A percentile compares a stretch with the other conserved stretches of the same genome.
These are phyloP conservation scores for Dianthus caryophyllus DNA, from an alignment of 148 eudicot genomes.

Conservation along the genomic window DNA sequence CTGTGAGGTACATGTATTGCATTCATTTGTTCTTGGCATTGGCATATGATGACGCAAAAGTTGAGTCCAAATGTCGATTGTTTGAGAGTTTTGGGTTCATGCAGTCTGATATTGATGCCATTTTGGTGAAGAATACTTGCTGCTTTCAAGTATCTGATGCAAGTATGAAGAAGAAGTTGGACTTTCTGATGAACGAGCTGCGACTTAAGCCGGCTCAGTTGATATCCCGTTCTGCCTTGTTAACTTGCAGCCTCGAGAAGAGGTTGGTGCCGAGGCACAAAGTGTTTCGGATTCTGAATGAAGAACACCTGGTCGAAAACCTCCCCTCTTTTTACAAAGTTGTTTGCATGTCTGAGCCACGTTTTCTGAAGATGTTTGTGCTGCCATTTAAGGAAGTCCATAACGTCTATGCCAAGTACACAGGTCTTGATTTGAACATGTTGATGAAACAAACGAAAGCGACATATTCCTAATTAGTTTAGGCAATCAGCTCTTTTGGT, in stretches of 20 bases:
- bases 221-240: constrained; percentile 8
- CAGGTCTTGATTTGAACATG: background rate
- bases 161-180: constrained; percentile 21
- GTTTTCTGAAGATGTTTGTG: constrained; percentile 23
- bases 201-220: constrained; percentile 25
- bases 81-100: constrained; percentile 32
- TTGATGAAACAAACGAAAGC: background rate
- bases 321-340: background rate
- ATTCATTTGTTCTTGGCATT: constrained; percentile 2
- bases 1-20: constrained; percentile 20
- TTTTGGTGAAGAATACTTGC: constrained; percentile 15
- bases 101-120: constrained; percentile 15
- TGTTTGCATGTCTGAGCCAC: constrained; percentile 6
- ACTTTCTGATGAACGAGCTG: constrained; percentile 31
- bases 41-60: background rate
- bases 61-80: constrained; percentile 22
- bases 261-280: constrained; percentile 29
- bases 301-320: constrained; percentile 21
- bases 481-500: too few relatives aligned
- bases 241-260: constrained; percentile 30
- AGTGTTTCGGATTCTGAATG: constrained; percentile 18
- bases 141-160: constrained; percentile 15
- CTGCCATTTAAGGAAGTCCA: constrained; percentile 23
- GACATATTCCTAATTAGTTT: too few relatives aligned
- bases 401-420: background rate